phyloP scores from a whole-genome alignment of 305 asterid genomes.

The Solanum hybrid region DNA sequence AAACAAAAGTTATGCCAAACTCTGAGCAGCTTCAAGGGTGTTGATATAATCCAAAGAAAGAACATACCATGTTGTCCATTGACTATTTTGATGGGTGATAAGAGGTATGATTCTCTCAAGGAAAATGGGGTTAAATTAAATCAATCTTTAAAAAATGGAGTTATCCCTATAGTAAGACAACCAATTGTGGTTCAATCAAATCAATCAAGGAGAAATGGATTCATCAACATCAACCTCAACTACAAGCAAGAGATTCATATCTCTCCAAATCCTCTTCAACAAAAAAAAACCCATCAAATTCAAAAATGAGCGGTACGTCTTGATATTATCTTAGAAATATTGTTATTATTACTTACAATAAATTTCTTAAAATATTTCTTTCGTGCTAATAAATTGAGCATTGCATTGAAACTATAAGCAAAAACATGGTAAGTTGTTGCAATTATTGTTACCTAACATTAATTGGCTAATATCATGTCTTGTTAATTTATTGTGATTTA shows the following conservation, averaged over 20 bases:
- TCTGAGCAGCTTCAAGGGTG: slow-evolving; percentile 1
- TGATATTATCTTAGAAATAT: not conserved
- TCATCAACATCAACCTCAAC: slow-evolving; percentile 1
- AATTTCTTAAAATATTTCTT: not conserved
- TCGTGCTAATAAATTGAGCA: not conserved
- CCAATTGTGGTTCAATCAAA: not conserved
- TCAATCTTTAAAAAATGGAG: not conserved
- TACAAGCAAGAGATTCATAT: slow-evolving; percentile 8
- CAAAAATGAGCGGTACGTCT: not conserved
- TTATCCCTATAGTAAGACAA: not conserved
- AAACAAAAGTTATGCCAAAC: slow-evolving; percentile 10
- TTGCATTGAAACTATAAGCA: not conserved
- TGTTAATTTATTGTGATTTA: not conserved
- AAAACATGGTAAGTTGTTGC: not conserved
- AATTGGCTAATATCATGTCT: not conserved
- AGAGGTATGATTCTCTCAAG: not conserved
- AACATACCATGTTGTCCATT: not conserved
- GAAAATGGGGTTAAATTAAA: not conserved
- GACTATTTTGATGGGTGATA: slow-evolving; percentile 6
- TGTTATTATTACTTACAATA: not conserved
- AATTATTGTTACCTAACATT: not conserved
- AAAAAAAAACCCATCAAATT: too few relatives aligned
- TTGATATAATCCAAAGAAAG: slow-evolving; percentile 8
- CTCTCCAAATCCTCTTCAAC: not conserved
- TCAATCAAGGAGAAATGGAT: slow-evolving; percentile 1